Base-by-base conservation (phyloP, 345 rosid species). In the Arabidopsis arenosa region DNA sequence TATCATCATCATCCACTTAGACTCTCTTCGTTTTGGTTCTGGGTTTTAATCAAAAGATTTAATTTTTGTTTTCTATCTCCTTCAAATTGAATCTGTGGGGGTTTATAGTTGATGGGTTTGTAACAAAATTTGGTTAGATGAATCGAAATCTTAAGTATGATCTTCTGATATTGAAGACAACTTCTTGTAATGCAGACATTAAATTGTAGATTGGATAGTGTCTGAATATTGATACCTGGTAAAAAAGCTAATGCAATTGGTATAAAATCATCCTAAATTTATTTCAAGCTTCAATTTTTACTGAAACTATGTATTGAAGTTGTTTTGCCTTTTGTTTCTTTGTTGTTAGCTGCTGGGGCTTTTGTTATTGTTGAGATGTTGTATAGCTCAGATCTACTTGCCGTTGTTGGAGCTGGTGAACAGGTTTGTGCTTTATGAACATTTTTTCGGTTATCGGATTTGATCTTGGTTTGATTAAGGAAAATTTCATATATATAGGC, bases 391-490 rank as follows among this genome's bases (percentile, higher is more conserved):
- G 91, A 88, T 85, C 97, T 93, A 52, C 93, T 93, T 48, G 98
- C 98, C 53, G 83, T 93, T 82, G 97, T 93, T 70, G 98, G 97
- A 58, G 98, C 97, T 52, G 98, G 98, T 70, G 98, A 89, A 80
- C 98, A 93, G 98, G 98, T 93, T 69, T 63, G 60, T 35, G 32
- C 35, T 60, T 28, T 23, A 13, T 30, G 5, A 10, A 18, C 26
- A 6, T 15, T 68, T 21, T 5, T 13, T 56, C 43, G 8, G 17
- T 63, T 18, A 37, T 59, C 10, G 26, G 40, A 59, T 75, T 33
- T 0, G 3, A 58, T 51, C 35, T 72, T 66, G 7, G 12, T 43
- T 44, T 64, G 66, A 79, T 63, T 56, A n/a, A 62, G 48, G 30
- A 52, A 59, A 71, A 30, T 32, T 66, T 71, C 83, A 88, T 58